phyloP scores from a whole-genome alignment of 116 monocot species.

The Iris pallida region DNA sequence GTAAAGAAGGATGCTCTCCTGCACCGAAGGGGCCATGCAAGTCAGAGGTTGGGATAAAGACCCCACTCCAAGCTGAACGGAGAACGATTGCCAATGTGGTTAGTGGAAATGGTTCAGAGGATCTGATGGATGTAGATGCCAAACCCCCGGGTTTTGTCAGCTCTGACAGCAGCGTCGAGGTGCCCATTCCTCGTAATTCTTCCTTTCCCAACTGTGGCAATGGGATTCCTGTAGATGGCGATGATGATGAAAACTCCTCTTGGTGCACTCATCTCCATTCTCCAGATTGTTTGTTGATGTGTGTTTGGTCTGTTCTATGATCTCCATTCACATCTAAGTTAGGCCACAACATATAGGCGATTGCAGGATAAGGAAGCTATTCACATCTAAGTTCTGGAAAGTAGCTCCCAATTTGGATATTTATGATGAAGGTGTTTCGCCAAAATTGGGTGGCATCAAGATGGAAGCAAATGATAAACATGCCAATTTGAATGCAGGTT shows the following conservation, averaged over 20 bases:
- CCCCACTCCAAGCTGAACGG: not conserved
- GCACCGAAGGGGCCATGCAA: no score
- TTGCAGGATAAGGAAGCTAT: constrained; percentile 31
- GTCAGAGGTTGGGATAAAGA: not conserved
- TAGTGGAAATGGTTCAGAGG: not conserved
- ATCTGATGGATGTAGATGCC: constrained; percentile 24
- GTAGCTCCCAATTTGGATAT: constrained; percentile 14
- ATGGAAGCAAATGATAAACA: constrained; percentile 14
- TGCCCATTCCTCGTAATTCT: not conserved
- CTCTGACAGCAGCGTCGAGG: constrained; percentile 33
- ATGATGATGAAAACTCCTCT: constrained; percentile 32
- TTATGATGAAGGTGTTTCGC: not conserved
- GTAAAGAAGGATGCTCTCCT: no score
- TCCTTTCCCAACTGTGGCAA: constrained; percentile 5
- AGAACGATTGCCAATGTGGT: not conserved
- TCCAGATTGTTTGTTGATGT: no score
- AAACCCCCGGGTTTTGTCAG: constrained; percentile 17
- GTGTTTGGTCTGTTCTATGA: no score
- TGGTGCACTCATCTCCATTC: constrained; percentile 26
- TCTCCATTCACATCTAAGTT: constrained; percentile 19
- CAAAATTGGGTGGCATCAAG: constrained; percentile 9
- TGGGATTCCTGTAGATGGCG: constrained; percentile 20
- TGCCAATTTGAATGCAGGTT: constrained; percentile 7
- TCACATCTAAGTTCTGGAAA: constrained; percentile 41
- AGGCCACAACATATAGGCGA: constrained; percentile 27